These are phyloP conservation scores for Cystobasidiaceae sp. DNA, from an alignment of 1,284 basidiomycete genomes.

Conservation along the genomic window DNA sequence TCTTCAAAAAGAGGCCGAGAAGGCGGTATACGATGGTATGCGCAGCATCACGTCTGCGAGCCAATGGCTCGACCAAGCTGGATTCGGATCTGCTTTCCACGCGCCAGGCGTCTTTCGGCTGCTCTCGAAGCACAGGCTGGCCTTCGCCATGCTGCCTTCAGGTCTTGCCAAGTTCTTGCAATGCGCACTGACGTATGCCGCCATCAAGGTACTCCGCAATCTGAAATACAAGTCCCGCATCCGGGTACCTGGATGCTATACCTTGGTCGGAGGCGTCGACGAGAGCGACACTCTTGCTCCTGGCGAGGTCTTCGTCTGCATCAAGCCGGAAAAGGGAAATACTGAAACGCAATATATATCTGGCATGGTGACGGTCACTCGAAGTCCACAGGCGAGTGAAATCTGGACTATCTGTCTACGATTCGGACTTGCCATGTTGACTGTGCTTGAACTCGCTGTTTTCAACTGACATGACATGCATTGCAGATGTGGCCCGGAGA, in stretches of 20 bases:
- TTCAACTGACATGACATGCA: no score
- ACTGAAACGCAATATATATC: not conserved
- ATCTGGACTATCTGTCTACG: no score
- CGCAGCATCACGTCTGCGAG: not conserved
- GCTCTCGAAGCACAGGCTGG: not conserved
- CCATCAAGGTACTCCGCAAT: not conserved
- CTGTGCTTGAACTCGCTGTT: no score
- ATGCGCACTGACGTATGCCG: not conserved
- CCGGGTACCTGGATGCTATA: not conserved
- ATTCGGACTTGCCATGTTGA: no score
- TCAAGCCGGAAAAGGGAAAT: not conserved
- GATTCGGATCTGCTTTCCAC: not conserved
- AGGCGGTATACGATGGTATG: not conserved
- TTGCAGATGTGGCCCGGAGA: no score
- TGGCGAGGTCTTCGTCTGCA: not conserved
- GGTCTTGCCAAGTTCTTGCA: not conserved
- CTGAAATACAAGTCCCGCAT: not conserved
- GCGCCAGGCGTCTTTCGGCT: not conserved
- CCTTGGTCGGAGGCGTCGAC: slow-evolving; percentile 1
- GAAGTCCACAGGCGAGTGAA: no score
- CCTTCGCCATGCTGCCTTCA: not conserved
- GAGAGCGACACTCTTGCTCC: not conserved
- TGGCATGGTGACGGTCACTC: not conserved
- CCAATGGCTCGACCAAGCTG: not conserved
- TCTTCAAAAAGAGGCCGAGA: not conserved